phyloP scores from a whole-genome alignment of 1,139 yeast species.

The Hyphopichia pseudoburtonii region DNA sequence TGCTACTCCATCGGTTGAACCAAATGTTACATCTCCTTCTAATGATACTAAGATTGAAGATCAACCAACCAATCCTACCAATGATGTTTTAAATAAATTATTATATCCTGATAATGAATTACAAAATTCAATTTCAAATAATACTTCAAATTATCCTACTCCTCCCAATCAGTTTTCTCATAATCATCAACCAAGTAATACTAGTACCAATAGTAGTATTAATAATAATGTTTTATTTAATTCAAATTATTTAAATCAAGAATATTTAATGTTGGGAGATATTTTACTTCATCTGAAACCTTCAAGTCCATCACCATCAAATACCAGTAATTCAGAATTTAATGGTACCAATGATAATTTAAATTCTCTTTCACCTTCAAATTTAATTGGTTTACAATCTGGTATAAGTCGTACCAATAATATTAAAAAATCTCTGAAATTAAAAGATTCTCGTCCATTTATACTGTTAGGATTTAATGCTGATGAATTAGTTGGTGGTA shows the following conservation, averaged over 20 bases:
- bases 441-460: constrained; percentile 41
- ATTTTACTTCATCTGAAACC: constrained; percentile 51
- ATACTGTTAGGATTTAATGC: constrained; percentile 36
- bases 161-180: constrained; percentile 26
- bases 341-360: constrained; percentile 6
- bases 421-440: constrained; percentile 13
- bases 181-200: constrained; percentile 51
- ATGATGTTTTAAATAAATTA: constrained; percentile 37
- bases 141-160: constrained; percentile 10
- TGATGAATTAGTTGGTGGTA: constrained; percentile 11
- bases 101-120: constrained; percentile 14
- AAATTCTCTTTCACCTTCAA: constrained; percentile 16
- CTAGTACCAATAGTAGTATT: constrained; percentile 7
- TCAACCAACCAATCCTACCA: constrained; percentile 22
- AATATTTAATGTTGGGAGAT: constrained; percentile 60
- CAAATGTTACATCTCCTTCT: background rate
- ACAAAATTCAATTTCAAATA: constrained; percentile 20
- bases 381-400: constrained; percentile 6
- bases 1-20: background rate
- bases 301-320: constrained; percentile 47
- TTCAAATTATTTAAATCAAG: constrained; percentile 51
- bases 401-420: background rate
- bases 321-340: constrained; percentile 27
- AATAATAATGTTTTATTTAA: constrained; percentile 23
- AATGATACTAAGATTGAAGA: background rate